Percentiles rank a stretch among this genome's conserved stretches.
These are phyloP conservation scores for Alternaria gaisen DNA, from an alignment of 2,329 filamentous ascomycete species.

Conservation along the genomic window DNA sequence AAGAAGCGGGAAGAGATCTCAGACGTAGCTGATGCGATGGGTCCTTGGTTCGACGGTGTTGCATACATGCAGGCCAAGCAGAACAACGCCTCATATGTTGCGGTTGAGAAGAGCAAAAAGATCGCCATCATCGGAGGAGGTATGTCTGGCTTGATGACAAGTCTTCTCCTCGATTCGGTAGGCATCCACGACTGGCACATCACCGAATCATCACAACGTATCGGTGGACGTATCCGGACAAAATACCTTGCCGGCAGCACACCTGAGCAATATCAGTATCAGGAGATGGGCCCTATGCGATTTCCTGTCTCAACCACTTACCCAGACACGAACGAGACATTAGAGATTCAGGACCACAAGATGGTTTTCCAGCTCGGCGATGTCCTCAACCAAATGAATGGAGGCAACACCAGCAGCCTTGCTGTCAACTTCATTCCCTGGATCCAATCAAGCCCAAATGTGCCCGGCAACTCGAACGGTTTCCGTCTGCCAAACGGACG, in stretches of 20 bases:
- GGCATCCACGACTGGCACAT: slow-evolving; percentile 70
- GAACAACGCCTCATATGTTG: slow-evolving; percentile 62
- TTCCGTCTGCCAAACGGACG: slow-evolving; percentile 46
- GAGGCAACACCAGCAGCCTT: slow-evolving; percentile 54
- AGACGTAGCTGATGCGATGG: slow-evolving; percentile 63
- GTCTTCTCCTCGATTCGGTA: slow-evolving; percentile 56
- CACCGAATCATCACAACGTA: slow-evolving; percentile 66
- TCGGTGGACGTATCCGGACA: slow-evolving; percentile 72
- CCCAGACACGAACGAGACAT: slow-evolving; percentile 63
- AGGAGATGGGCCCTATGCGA: slow-evolving; percentile 73
- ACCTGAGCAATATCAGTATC: slow-evolving; percentile 71
- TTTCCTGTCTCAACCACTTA: slow-evolving; percentile 64
- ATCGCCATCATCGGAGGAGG: slow-evolving; percentile 72
- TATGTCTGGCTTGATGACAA: slow-evolving; percentile 71
- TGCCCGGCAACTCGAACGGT: slow-evolving; percentile 54
- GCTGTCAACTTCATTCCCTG: slow-evolving; percentile 70
- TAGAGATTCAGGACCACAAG: slow-evolving; percentile 69
- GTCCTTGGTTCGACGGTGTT: slow-evolving; percentile 74
- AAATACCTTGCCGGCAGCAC: slow-evolving; percentile 67
- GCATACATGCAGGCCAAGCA: slow-evolving; percentile 65
- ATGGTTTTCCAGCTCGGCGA: slow-evolving; percentile 71
- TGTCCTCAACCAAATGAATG: slow-evolving; percentile 68
- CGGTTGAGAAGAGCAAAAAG: slow-evolving; percentile 64
- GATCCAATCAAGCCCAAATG: slow-evolving; percentile 66
- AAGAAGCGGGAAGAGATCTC: slow-evolving; percentile 52